These are phyloP conservation scores for Bruguiera hainesii DNA, from an alignment of 441 rosid species.

Conservation along the genomic window DNA sequence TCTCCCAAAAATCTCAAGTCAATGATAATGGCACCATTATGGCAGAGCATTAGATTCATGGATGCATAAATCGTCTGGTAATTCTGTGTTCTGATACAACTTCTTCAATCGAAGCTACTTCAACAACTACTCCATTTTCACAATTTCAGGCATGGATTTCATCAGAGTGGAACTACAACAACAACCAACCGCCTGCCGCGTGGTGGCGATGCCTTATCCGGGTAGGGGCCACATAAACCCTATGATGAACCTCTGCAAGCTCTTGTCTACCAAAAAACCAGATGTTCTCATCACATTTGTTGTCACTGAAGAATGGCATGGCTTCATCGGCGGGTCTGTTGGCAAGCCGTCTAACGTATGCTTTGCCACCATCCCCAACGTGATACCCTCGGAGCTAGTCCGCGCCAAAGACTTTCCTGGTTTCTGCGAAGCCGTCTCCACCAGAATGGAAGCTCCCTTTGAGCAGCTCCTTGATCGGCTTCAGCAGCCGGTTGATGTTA, in stretches of 20 bases:
- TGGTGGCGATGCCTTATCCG: conserved; percentile 59
- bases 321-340: conserved; percentile 37
- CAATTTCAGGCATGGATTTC: too few relatives aligned
- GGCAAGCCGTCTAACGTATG: conserved; percentile 32
- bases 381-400: conserved; percentile 56
- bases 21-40: too few relatives aligned
- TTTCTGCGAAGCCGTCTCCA: conserved; percentile 39
- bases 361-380: conserved; percentile 46
- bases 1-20: too few relatives aligned
- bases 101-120: too few relatives aligned
- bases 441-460: conserved; percentile 48
- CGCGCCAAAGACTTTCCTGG: conserved; percentile 39
- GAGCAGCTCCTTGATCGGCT: conserved; percentile 46
- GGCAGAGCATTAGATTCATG: too few relatives aligned
- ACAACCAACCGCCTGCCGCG: conserved; percentile 21
- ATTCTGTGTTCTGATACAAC: too few relatives aligned
- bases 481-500: conserved; percentile 16
- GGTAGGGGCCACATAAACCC: conserved; percentile 77
- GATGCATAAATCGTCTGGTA: too few relatives aligned
- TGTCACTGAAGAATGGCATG: conserved; percentile 70
- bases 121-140: too few relatives aligned
- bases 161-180: too few relatives aligned
- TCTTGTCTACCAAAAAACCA: conserved; percentile 24
- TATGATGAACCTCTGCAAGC: conserved; percentile 58
- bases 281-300: conserved; percentile 46